Base-by-base conservation (phyloP, 352 stramenopile species). In the Pythium brachiatum region DNA sequence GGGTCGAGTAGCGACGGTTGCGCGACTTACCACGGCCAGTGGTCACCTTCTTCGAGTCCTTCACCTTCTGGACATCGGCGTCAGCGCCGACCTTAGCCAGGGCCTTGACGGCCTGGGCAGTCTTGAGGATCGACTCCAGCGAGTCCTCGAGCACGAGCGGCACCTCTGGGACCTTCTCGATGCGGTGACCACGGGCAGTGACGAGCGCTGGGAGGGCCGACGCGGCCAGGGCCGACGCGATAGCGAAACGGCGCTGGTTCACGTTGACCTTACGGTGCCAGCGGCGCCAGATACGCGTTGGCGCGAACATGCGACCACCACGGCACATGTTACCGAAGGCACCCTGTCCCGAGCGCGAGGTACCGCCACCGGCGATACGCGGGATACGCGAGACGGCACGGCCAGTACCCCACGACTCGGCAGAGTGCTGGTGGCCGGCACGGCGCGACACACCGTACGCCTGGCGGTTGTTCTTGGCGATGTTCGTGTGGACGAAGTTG, bases 381-480 rank as follows among this genome's bases (percentile, higher is more conserved):
- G 97, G 97, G 79, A 99, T 99, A 98, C 97, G 97, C 64, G 97
- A 97, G 50, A 99, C 97, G 68, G 97, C 97, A 75, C 97, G 96
- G 66, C 97, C 97, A 51, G 97, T 99, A 73, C 97, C 97, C 97
- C 97, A 99, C 26, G 97, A 99, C 69, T 97, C 88, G 52, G 97
- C 97, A 51, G 96, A 98, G 81, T 97, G 94, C 76, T 98, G 83
- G 84, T 99, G 97, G 74, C 97, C 97, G 43, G 97, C 97, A 41
- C 87, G 80, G 60, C 97, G 95, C 68, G 86, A 98, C 46, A 99
- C 97, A 73, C 90, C 94, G 86, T 99, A 99, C 23, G 97, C 92
- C 85, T 99, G 97, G 77, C 97, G 95, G 70, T 97, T 86, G 89
- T 99, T 99, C 94, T 99, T 99, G 82, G 95, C 95, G 86, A 99